These are phyloP conservation scores for Ceratocystis alfenasii DNA, from an alignment of 2,329 filamentous ascomycete species.

Conservation along the genomic window DNA sequence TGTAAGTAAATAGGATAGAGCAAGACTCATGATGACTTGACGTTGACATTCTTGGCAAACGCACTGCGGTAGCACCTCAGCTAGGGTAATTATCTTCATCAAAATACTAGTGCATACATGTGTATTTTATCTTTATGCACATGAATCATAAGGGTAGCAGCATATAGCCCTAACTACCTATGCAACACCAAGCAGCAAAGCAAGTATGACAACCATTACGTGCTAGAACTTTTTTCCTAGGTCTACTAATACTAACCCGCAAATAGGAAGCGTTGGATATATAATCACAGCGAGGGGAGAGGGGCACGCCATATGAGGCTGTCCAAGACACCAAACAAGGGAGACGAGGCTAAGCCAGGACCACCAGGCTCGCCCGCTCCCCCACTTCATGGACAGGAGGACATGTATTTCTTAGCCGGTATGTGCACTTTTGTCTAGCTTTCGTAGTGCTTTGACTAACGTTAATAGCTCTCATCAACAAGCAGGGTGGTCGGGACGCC, in stretches of 20 bases:
- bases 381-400: not conserved
- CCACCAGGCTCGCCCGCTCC: not conserved
- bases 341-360: not conserved
- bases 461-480: not conserved
- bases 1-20: not conserved
- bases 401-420: not conserved
- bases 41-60: not conserved
- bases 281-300: not conserved
- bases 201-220: not conserved
- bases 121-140: not conserved
- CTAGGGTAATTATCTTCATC: not conserved
- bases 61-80: too few relatives aligned
- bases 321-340: not conserved
- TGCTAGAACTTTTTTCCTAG: not conserved
- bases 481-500: not conserved
- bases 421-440: not conserved
- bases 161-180: not conserved
- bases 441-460: not conserved
- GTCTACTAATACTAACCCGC: not conserved
- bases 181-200: not conserved
- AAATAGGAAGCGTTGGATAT: slow-evolving; percentile 13
- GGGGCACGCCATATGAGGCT: not conserved
- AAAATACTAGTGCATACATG: not conserved
- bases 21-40: not conserved
- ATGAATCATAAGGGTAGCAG: not conserved